Evolutionary conservation across 2,329 filamentous ascomycete genomes (phyloP).

Genomic region (Whalleya microplaca): DNA sequence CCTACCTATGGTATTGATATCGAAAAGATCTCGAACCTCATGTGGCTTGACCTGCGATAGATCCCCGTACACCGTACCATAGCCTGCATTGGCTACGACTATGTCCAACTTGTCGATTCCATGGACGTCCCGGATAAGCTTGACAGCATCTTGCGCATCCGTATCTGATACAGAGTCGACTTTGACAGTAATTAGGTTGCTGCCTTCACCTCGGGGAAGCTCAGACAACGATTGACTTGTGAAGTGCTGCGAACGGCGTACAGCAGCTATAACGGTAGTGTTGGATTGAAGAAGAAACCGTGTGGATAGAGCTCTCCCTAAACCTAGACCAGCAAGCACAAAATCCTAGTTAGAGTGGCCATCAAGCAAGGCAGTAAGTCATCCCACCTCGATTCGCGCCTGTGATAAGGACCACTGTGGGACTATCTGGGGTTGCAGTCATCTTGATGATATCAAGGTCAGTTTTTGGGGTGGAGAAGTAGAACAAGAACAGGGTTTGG

Average conservation of each 20-base stretch:
- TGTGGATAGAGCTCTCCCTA: neutral
- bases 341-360: neutral
- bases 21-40: conserved; percentile 11
- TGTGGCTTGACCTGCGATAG: conserved; percentile 15
- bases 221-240: conserved; percentile 24
- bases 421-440: neutral
- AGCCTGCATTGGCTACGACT: conserved; percentile 51
- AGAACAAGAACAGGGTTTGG: too few relatives aligned
- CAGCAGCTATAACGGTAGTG: conserved; percentile 45
- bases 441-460: neutral
- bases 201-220: conserved; percentile 36
- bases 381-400: conserved; percentile 1
- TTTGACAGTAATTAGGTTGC: conserved; percentile 40
- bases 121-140: conserved; percentile 29
- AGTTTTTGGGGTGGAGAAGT: neutral
- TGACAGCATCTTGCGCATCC: conserved; percentile 36
- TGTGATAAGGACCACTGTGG: neutral
- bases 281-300: conserved; percentile 42
- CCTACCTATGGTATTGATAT: conserved; percentile 14
- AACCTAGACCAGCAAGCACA: neutral
- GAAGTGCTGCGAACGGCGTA: conserved; percentile 24
- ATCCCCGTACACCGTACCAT: conserved; percentile 13
- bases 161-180: conserved; percentile 38
- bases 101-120: conserved; percentile 45
- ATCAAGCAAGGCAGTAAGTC: neutral